These are phyloP conservation scores for Suillus discolor DNA, from an alignment of 768 basidiomycete genomes.

Conservation along the genomic window DNA sequence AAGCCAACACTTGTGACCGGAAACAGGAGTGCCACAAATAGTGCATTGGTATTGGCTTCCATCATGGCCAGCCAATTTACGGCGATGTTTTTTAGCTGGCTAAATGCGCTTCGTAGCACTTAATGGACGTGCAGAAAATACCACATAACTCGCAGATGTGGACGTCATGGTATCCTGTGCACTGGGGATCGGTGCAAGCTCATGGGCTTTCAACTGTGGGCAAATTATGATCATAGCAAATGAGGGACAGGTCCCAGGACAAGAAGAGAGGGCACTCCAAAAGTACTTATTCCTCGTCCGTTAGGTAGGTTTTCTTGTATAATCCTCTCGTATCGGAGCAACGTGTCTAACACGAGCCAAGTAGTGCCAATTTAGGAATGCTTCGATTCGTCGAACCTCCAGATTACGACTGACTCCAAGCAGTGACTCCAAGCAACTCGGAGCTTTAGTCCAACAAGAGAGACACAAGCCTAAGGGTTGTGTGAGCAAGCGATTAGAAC, in stretches of 20 bases:
- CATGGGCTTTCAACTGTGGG: conserved; percentile 36
- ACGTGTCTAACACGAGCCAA: conserved; percentile 4
- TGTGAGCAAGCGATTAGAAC: neutral
- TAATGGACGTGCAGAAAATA: conserved; percentile 30
- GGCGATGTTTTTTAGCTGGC: conserved; percentile 32
- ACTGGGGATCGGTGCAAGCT: conserved; percentile 35
- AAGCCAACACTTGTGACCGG: conserved; percentile 24
- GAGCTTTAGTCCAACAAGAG: neutral
- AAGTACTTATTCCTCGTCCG: neutral
- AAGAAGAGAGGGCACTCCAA: neutral
- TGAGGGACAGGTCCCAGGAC: neutral
- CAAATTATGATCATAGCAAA: conserved; percentile 30
- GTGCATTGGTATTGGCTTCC: conserved; percentile 27
- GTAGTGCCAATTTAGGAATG: conserved; percentile 5
- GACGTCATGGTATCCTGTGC: conserved; percentile 39
- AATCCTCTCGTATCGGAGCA: conserved; percentile 9
- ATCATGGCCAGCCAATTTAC: conserved; percentile 25
- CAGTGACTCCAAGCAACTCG: neutral
- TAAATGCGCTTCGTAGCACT: conserved; percentile 33
- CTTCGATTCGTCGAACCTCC: neutral
- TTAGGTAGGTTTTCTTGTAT: neutral
- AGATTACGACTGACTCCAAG: neutral
- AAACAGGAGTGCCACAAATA: conserved; percentile 28
- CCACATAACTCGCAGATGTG: conserved; percentile 42
- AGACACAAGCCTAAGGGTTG: neutral